Evolutionary conservation across 2,329 filamentous ascomycete species (phyloP), one percentile per base, ranked within the genome.

Genomic region (Hymenoscyphus occultus): DNA sequence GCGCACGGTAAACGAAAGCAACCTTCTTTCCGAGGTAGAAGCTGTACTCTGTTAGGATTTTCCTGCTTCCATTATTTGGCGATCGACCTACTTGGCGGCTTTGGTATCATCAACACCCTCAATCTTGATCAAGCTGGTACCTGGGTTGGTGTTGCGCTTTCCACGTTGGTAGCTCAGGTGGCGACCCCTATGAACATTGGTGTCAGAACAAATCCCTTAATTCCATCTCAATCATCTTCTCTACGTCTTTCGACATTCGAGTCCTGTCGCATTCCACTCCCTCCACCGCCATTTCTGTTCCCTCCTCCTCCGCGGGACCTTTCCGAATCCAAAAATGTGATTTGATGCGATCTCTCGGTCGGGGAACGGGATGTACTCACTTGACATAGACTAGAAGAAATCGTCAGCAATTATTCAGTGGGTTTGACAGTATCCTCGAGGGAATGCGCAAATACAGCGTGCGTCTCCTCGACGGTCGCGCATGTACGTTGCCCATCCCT

Each of bases 1-100:
- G 89, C 76, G 90, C 94, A 79, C 93, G 92, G 88, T 98, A 99
- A 83, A 99, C 93, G 83, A 93, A 99, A 80, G 95, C 95, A 80
- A 98, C 89, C 85, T 93, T 93, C 91, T 99, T 99, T 84, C 95
- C 95, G 74, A 92, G 86, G 86, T 99, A 99, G 91, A 97, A 97
- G 84, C 74, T 76, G 64, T 35, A 45, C 32, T 40, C 9, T n/a
- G 67, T 75, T 63, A 75, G 71, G 58, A 69, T 42, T 22, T 32
- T 39, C 59, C 5, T 10, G 16, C 13, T 59, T 39, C 32, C 14
- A 10, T 12, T 13, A 54, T 42, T 45, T 56, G 19, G 48, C 54
- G 56, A 13, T 61, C 39, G 69, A 84, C 87, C 74, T 90, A 93
- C 88, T 89, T 91, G 82, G 95, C 94, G 79, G 90, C 92, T 77